A percentile compares a stretch with the other conserved stretches of the same genome.
Conservation (phyloP, 345 rosid species). For the Erysimum cheiranthoides region DNA sequence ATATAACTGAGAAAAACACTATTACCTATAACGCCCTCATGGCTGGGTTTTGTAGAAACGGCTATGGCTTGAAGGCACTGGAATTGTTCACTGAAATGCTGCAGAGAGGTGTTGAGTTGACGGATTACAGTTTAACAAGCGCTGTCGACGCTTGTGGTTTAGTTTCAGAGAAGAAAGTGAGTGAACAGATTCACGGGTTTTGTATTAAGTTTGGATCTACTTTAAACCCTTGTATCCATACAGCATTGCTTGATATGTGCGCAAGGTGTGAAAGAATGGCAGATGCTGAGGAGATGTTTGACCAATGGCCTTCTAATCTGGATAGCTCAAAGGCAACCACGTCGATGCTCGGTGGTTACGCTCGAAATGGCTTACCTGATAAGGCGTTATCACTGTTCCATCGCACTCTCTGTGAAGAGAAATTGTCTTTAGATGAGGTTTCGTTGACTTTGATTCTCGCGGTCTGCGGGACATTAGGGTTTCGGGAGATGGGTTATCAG, state of each 20-base stretch:
- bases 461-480: constrained; percentile 79
- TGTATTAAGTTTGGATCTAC: constrained; percentile 63
- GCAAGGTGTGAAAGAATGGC: constrained; percentile 77
- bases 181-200: constrained; percentile 82
- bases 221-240: constrained; percentile 62
- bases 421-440: constrained; percentile 62
- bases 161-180: constrained; percentile 48
- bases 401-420: constrained; percentile 51
- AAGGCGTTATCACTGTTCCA: constrained; percentile 64
- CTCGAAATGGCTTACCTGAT: constrained; percentile 71
- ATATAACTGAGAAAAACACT: constrained; percentile 66
- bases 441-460: constrained; percentile 60
- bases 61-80: constrained; percentile 57
- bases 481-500: constrained; percentile 69
- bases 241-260: constrained; percentile 84
- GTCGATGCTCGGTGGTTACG: constrained; percentile 80
- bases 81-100: constrained; percentile 61
- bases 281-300: constrained; percentile 74
- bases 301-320: constrained; percentile 54
- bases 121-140: constrained; percentile 70
- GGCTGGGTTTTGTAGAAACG: constrained; percentile 70
- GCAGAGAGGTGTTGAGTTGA: constrained; percentile 59
- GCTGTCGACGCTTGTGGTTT: constrained; percentile 71
- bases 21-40: constrained; percentile 72
- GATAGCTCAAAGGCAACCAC: constrained; percentile 61